Evolutionary conservation across 495 filamentous ascomycete species (phyloP).

Genomic region (Hypoxylon cercidicola): DNA sequence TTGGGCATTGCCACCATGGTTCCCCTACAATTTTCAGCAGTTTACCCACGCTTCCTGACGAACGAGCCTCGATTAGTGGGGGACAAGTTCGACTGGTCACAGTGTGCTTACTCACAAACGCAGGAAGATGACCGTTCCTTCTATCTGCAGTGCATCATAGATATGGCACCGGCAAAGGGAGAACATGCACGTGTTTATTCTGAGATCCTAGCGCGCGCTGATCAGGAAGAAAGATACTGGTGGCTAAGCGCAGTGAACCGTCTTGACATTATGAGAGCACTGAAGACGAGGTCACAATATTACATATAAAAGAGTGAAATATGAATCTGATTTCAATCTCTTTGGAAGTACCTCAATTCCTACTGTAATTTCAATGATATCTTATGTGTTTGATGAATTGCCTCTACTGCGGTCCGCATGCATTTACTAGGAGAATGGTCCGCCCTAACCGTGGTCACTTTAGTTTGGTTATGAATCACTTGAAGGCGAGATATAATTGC

Average conservation of each 20-base stretch:
- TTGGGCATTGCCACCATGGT: conserved; percentile 6
- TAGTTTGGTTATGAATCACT: too few relatives aligned
- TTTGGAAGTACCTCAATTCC: too few relatives aligned
- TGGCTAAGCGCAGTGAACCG: conserved; percentile 1
- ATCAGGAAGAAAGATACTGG: conserved; percentile 9
- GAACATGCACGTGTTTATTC: conserved; percentile 3
- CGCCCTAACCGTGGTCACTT: too few relatives aligned
- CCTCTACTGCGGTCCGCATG: too few relatives aligned
- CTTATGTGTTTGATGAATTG: too few relatives aligned
- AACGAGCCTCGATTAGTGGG: conserved; percentile 7
- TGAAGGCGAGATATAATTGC: too few relatives aligned
- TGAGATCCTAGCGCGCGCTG: not conserved
- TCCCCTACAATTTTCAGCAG: conserved; percentile 8
- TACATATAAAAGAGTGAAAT: too few relatives aligned
- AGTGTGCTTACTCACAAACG: conserved; percentile 7
- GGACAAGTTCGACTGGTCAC: conserved; percentile 5
- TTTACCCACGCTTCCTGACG: conserved; percentile 9
- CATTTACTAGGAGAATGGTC: too few relatives aligned
- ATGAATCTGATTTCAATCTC: too few relatives aligned
- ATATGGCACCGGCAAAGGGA: conserved; percentile 12
- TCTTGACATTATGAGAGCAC: conserved; percentile 14
- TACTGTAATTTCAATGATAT: too few relatives aligned
- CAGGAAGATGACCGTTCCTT: conserved; percentile 8
- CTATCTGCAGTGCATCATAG: conserved; percentile 1
- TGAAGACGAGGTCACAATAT: conserved; percentile 9